Conservation (phyloP, 1,284 basidiomycete species). For the Pseudomicrostroma phylloplanum region DNA sequence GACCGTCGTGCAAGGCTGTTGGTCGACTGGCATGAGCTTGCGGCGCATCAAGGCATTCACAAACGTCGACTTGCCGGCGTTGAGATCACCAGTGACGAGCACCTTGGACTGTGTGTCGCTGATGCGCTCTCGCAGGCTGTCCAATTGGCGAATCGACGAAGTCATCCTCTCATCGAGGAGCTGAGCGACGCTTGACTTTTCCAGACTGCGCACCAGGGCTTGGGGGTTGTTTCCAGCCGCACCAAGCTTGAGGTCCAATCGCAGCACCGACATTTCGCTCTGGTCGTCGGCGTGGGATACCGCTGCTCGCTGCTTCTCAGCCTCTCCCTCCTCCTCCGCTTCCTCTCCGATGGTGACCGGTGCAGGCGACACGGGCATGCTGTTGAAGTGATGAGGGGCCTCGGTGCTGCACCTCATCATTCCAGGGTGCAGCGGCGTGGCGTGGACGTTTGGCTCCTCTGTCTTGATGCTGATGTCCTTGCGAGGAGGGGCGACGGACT, state of each 20-base stretch:
- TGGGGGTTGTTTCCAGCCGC: constrained; percentile 57
- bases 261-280: constrained; percentile 59
- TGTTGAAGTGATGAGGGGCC: constrained; percentile 8
- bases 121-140: constrained; percentile 76
- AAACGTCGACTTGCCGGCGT: constrained; percentile 96
- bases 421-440: constrained; percentile 16
- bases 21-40: constrained; percentile 82
- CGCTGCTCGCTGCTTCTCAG: background rate
- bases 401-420: constrained; percentile 24
- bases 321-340: background rate
- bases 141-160: constrained; percentile 72
- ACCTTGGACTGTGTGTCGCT: constrained; percentile 91
- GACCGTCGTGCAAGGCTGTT: constrained; percentile 94
- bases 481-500: constrained; percentile 5
- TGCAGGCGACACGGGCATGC: constrained; percentile 25
- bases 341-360: no score
- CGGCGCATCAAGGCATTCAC: constrained; percentile 84
- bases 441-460: background rate
- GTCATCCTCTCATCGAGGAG: constrained; percentile 79
- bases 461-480: no score
- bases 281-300: constrained; percentile 13
- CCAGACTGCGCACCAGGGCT: constrained; percentile 79
- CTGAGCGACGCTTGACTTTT: constrained; percentile 85
- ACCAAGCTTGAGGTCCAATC: constrained; percentile 87
- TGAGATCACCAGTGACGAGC: constrained; percentile 96